Conservation (phyloP, 2,329 filamentous ascomycete species). For the Pseudogymnoascus sp. region DNA sequence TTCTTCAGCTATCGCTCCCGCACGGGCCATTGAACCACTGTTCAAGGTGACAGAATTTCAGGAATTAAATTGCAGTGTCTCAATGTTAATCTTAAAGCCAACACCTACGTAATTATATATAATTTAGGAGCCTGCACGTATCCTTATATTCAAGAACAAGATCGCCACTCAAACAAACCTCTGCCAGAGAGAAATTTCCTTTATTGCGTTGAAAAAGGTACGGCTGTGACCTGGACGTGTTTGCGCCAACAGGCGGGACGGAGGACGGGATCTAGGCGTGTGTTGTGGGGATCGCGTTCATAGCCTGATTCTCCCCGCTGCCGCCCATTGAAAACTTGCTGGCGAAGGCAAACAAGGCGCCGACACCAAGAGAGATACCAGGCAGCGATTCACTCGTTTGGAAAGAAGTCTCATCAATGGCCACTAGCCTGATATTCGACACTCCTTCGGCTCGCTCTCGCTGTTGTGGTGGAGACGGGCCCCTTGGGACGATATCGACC, state of each 20-base stretch:
- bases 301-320: slow-evolving; percentile 7
- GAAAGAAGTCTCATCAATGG: slow-evolving; percentile 7
- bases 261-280: slow-evolving; percentile 8
- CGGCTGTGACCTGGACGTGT: neutral
- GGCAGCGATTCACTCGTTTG: slow-evolving; percentile 5
- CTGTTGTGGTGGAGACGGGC: slow-evolving; percentile 10
- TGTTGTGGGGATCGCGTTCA: neutral
- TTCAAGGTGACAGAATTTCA: slow-evolving; percentile 9
- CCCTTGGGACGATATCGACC: slow-evolving; percentile 7
- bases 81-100: slow-evolving; percentile 10
- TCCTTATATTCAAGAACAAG: neutral
- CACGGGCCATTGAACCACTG: neutral
- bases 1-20: slow-evolving; percentile 2
- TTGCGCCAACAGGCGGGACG: slow-evolving; percentile 6
- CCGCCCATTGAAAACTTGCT: slow-evolving; percentile 1
- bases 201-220: neutral
- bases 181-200: neutral
- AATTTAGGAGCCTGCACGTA: slow-evolving; percentile 6
- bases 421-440: slow-evolving; percentile 1
- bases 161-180: slow-evolving; percentile 3
- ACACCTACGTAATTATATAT: slow-evolving; percentile 6
- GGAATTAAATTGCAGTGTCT: slow-evolving; percentile 11
- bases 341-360: slow-evolving; percentile 1
- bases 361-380: neutral
- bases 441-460: slow-evolving; percentile 10